A percentile compares a stretch with the other conserved stretches of the same genome.
These are phyloP conservation scores for Lanmaoa rubissima DNA, from an alignment of 768 basidiomycete genomes.

Conservation along the genomic window DNA sequence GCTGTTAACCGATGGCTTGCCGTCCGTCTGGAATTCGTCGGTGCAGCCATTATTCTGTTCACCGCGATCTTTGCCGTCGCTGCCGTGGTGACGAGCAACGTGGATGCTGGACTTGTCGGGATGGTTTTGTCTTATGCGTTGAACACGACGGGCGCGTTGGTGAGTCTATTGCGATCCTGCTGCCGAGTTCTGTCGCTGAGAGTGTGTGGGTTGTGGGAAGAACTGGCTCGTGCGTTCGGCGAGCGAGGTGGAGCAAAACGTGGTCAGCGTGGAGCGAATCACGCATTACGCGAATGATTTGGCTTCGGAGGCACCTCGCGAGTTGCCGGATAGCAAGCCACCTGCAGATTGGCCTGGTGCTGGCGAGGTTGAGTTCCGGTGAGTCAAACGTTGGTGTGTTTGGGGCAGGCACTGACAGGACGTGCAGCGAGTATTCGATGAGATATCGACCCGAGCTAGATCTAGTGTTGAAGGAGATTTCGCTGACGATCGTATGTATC, in stretches of 20 bases:
- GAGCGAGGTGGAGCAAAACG: conserved; percentile 88
- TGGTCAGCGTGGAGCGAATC: conserved; percentile 87
- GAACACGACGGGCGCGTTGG: conserved; percentile 79
- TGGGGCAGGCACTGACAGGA: not conserved
- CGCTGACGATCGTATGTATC: conserved; percentile 58
- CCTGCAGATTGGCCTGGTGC: conserved; percentile 63
- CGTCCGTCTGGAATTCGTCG: conserved; percentile 80
- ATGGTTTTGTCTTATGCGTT: conserved; percentile 83
- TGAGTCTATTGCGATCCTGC: conserved; percentile 33
- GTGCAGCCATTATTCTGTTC: conserved; percentile 73
- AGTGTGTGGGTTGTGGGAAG: conserved; percentile 32
- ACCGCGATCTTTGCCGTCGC: conserved; percentile 65
- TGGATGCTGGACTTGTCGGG: conserved; percentile 88
- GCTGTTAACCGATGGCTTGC: conserved; percentile 84
- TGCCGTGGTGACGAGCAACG: conserved; percentile 69
- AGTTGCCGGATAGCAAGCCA: conserved; percentile 59
- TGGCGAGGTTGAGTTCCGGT: conserved; percentile 75
- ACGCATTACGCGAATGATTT: conserved; percentile 73
- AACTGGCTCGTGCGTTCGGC: conserved; percentile 83
- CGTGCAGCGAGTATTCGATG: conserved; percentile 61
- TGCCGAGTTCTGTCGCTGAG: not conserved
- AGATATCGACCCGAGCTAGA: conserved; percentile 81
- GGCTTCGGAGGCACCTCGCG: conserved; percentile 68
- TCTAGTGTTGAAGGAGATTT: conserved; percentile 73
- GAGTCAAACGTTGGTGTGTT: conserved; percentile 25